A percentile compares a stretch with the other conserved stretches of the same genome.
These are phyloP conservation scores for Hyaloscypha variabilis DNA, from an alignment of 495 filamentous ascomycete genomes.

Conservation along the genomic window DNA sequence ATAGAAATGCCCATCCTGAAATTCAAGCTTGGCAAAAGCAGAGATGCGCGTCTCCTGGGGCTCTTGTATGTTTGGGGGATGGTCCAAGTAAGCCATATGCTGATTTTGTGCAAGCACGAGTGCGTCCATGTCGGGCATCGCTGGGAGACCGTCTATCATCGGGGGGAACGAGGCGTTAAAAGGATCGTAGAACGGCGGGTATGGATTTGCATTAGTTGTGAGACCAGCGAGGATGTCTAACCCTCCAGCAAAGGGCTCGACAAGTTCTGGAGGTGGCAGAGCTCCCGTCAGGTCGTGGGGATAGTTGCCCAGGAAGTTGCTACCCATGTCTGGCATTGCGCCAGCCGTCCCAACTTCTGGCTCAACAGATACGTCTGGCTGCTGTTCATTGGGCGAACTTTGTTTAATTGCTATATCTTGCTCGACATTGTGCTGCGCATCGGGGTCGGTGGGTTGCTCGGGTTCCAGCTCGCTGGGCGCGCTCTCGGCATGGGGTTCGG, in stretches of 20 bases:
- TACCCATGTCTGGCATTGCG: not conserved
- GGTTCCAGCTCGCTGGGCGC: not conserved
- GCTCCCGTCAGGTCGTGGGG: not conserved
- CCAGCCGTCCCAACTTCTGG: not conserved
- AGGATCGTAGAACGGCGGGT: not conserved
- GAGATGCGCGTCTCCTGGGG: constrained; percentile 25
- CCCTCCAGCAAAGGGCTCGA: not conserved
- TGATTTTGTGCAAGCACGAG: not conserved
- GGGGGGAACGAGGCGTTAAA: constrained; percentile 9
- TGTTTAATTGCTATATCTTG: not conserved
- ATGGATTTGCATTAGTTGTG: not conserved
- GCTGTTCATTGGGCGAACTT: not conserved
- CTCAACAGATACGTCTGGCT: not conserved
- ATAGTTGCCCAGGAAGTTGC: not conserved
- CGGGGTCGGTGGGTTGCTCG: not conserved
- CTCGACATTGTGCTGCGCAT: not conserved
- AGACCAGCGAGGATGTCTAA: constrained; percentile 1
- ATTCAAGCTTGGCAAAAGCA: constrained; percentile 71
- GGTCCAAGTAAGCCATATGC: constrained; percentile 20
- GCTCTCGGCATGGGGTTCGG: constrained; percentile 13
- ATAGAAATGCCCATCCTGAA: constrained; percentile 73
- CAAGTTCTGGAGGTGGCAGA: not conserved
- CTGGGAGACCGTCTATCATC: constrained; percentile 11
- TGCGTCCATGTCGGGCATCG: constrained; percentile 18
- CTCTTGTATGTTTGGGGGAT: constrained; percentile 18